Base-by-base conservation (phyloP, 106 monocot genomes). In the Dioscorea dumetorum region DNA sequence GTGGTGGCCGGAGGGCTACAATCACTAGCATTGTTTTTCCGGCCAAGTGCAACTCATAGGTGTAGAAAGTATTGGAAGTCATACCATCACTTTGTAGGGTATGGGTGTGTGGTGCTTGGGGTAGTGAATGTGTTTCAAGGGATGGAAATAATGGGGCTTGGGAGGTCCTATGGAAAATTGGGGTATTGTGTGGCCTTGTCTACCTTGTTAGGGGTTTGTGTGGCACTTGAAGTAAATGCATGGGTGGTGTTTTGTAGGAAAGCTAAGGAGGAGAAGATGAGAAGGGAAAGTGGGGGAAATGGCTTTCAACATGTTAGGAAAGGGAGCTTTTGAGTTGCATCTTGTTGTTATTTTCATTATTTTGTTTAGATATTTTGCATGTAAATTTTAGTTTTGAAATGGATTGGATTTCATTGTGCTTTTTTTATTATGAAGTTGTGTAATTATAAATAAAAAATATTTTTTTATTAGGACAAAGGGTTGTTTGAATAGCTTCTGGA, bases 41-140 rank as follows among this genome's bases (percentile, higher is more conserved):
- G 94, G 66, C 94, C 94, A 24, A 82, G 73, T 67, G 70, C 80
- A 22, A 85, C 90, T 48, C 72, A 90, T 72, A 57, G 75, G 80
- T 87, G 32, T 66, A 72, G 94, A 23, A 87, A 79, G 79, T 94
- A 94, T 74, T 94, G 94, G 90, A 94, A 90, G 75, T 87, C 84
- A 49, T 94, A 94, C 84, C 94, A 94, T 80, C 94, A 90, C 62
- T 72, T 94, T 41, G 80, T 94, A 4, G 94, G 94, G 51, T 94
- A 94, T 67, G 80, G 83, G 31, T 82, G 82, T 69, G 82, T 80
- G 22, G 90, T 87, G 54, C 31, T 90, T 0, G 87, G 85, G 52
- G 82, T 90, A 73, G 90, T 94, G 75, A 94, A 94, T 64, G 88
- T 91, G 32, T 91, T 91, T 69, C 88, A 91, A 61, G 95, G 95